Evolutionary conservation across 1,284 basidiomycete genomes (phyloP).

Genomic region (Apiotrichum brassicae): DNA sequence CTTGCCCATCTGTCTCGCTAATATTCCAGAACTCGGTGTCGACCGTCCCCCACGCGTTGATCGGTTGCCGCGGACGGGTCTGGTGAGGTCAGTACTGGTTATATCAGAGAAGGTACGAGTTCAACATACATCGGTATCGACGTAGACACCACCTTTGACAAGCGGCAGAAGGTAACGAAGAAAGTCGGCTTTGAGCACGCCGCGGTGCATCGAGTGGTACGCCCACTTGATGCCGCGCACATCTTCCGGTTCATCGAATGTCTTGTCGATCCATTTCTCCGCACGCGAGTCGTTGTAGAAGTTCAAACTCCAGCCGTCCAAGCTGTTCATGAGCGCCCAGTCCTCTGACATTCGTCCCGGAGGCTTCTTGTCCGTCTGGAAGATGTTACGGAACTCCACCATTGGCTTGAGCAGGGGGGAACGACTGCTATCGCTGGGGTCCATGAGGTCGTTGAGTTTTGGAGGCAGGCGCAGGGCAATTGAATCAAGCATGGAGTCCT

Average conservation of each 20-base stretch:
- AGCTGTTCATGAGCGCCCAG: conserved; percentile 27
- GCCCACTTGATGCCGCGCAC: conserved; percentile 22
- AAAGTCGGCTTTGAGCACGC: conserved; percentile 46
- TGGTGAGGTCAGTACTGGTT: too few relatives aligned
- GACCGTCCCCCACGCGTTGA: conserved; percentile 37
- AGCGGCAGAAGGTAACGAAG: conserved; percentile 45
- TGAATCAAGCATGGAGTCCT: not conserved
- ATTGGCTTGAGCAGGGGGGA: conserved; percentile 10
- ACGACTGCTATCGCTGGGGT: too few relatives aligned
- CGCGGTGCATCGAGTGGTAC: conserved; percentile 39
- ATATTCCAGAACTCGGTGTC: conserved; percentile 28
- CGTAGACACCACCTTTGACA: conserved; percentile 47
- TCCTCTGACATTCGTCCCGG: not conserved
- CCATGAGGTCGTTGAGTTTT: not conserved
- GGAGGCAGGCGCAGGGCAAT: not conserved
- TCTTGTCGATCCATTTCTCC: conserved; percentile 31
- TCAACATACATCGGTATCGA: conserved; percentile 42
- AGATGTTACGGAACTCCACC: conserved; percentile 32
- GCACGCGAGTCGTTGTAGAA: conserved; percentile 41
- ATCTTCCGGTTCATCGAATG: conserved; percentile 27
- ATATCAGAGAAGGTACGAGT: too few relatives aligned
- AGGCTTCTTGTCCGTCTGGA: conserved; percentile 35
- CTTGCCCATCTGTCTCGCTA: conserved; percentile 25
- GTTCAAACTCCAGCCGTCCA: conserved; percentile 35
- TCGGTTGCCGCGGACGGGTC: conserved; percentile 31